Conservation (phyloP, 2,329 filamentous ascomycete genomes). For the Colletotrichum sansevieriae region DNA sequence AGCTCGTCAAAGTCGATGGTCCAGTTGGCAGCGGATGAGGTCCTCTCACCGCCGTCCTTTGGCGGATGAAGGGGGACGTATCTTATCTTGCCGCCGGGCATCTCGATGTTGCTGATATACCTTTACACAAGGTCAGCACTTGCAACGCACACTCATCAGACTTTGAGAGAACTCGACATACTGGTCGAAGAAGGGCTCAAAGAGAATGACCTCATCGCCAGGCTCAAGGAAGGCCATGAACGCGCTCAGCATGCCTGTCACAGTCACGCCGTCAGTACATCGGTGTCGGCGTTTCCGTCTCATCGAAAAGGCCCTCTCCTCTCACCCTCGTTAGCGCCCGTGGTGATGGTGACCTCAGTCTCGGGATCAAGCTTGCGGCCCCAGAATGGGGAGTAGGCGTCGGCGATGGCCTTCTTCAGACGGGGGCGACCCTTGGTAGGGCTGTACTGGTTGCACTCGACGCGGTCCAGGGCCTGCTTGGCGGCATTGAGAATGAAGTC, state of each 20-base stretch:
- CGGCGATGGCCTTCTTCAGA: conserved; percentile 91
- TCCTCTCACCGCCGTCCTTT: conserved; percentile 80
- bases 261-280: conserved; percentile 4
- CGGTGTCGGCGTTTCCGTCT: conserved; percentile 22
- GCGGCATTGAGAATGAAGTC: conserved; percentile 91
- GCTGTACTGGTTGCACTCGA: conserved; percentile 99
- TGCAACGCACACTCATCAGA: not conserved
- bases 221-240: conserved; percentile 98
- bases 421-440: conserved; percentile 93
- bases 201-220: conserved; percentile 96
- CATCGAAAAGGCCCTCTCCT: conserved; percentile 44
- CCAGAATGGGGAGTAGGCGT: conserved; percentile 92
- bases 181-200: conserved; percentile 99
- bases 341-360: conserved; percentile 95
- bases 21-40: conserved; percentile 90
- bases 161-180: conserved; percentile 52
- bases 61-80: conserved; percentile 97
- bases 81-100: conserved; percentile 94
- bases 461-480: conserved; percentile 87
- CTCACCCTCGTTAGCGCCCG: conserved; percentile 83
- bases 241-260: conserved; percentile 86
- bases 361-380: conserved; percentile 86
- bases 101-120: conserved; percentile 98
- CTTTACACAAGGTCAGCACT: conserved; percentile 50
- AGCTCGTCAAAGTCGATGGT: conserved; percentile 86